Conservation (phyloP, 2,329 filamentous ascomycete genomes). For the Fusarium sp. region DNA sequence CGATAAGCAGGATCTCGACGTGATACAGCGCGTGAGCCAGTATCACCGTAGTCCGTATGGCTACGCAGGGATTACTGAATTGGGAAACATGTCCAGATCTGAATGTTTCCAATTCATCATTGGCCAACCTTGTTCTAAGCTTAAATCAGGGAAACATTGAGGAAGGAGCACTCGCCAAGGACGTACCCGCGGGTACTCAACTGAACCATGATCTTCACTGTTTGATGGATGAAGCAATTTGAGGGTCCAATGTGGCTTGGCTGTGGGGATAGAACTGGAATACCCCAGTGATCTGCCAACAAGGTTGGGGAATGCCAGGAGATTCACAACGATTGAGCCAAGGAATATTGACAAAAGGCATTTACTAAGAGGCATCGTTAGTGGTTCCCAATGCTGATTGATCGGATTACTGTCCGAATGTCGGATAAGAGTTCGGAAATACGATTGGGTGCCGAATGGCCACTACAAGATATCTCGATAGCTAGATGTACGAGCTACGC, state of each 20-base stretch:
- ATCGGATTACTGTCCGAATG: neutral
- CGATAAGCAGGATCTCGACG: neutral
- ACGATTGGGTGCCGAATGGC: neutral
- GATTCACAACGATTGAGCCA: neutral
- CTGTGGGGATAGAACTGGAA: neutral
- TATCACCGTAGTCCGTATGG: neutral
- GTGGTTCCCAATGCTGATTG: neutral
- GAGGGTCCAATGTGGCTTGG: neutral
- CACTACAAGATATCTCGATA: too few relatives aligned
- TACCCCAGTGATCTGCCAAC: neutral
- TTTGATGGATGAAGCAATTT: neutral
- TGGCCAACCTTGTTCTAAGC: conserved; percentile 1
- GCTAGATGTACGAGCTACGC: neutral
- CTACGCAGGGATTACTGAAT: neutral
- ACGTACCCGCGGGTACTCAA: neutral
- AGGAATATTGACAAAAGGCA: neutral
- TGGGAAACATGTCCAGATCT: neutral
- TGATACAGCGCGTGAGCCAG: neutral
- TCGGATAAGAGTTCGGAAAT: neutral
- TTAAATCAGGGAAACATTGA: neutral
- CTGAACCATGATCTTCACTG: neutral
- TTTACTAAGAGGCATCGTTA: neutral
- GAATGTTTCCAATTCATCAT: neutral
- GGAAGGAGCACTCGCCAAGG: neutral
- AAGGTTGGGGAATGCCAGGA: neutral